Base-by-base conservation (phyloP, 495 filamentous ascomycete species). In the Achaetomiella virescens region DNA sequence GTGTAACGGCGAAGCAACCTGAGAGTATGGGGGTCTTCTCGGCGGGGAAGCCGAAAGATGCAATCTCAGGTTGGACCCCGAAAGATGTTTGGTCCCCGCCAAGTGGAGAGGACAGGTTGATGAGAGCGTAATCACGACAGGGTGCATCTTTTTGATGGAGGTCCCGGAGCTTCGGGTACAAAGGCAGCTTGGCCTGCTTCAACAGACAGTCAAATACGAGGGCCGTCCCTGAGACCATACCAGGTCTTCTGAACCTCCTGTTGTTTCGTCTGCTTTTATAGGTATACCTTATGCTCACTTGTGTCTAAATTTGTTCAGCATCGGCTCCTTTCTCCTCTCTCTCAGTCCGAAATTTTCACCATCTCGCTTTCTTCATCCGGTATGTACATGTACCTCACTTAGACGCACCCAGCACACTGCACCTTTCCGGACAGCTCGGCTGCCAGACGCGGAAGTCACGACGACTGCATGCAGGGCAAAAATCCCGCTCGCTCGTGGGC, bases 151-250 rank as follows among this genome's bases (percentile, higher is more conserved):
- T 46, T 17, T 38, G 20, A 25, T 45, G 3, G 18, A 38, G 15
- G 12, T 27, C 17, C 24, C 45, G 46, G 54, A 57, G 54, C 36
- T 38, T 57, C 54, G 46, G 54, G 38, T 46, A 37, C 36, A 25
- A 50, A 44, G 27, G 27, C 46, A 50, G 38, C 54, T 44, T 24
- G 46, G 46, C 47, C 15, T 29, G 25, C 3, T 15, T 24, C 20
- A 33, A 35, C n/a, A 22, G 24, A 48, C 9, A 50, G 18, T 49
- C 54, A 57, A 57, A 57, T 57, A 57, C 46, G 54, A 42, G 54
- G 43, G 46, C n/a, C 15, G 47, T 15, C 54, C 45, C 27, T 33
- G 47, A 14, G 11, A 18, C 5, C 17, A 12, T 31, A 36, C 43
- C 21, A 24, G 27, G 12, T 24, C 17, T 25, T 45, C 24, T 42